These are phyloP conservation scores for Physcomitrellopsis africana DNA, from an alignment of 225 moss, liverwort and hornwort species.

Conservation along the genomic window DNA sequence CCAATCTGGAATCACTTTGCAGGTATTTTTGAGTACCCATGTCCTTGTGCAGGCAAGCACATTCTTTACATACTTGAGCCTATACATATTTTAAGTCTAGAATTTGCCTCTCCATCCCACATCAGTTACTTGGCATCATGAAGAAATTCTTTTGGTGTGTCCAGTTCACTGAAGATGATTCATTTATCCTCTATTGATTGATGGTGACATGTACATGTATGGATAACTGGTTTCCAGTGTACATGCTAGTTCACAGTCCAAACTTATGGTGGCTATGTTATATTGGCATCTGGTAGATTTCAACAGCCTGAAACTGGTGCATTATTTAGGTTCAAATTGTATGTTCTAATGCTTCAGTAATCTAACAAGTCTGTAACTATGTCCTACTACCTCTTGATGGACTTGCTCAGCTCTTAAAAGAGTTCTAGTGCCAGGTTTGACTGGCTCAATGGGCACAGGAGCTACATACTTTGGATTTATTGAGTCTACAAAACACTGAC, in stretches of 20 bases:
- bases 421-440: constrained; percentile 66
- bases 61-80: background rate
- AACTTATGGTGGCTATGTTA: constrained; percentile 15
- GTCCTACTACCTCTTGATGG: constrained; percentile 21
- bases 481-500: constrained; percentile 74
- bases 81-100: too few relatives aligned
- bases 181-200: background rate
- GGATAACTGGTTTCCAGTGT: constrained; percentile 7
- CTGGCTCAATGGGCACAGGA: constrained; percentile 74
- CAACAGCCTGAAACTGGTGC: constrained; percentile 10
- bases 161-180: background rate
- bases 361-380: background rate
- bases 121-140: constrained; percentile 13
- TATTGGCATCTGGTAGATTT: constrained; percentile 9
- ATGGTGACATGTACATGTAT: background rate
- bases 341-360: background rate
- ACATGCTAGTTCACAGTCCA: constrained; percentile 12
- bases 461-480: constrained; percentile 78
- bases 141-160: background rate
- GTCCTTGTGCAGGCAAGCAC: background rate
- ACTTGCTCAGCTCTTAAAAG: constrained; percentile 63
- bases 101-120: background rate
- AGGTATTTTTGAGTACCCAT: constrained; percentile 39
- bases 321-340: background rate
- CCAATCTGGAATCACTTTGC: constrained; percentile 57